These are phyloP conservation scores for Nicotiana paniculata DNA, from an alignment of 257 asterid species.

Conservation along the genomic window DNA sequence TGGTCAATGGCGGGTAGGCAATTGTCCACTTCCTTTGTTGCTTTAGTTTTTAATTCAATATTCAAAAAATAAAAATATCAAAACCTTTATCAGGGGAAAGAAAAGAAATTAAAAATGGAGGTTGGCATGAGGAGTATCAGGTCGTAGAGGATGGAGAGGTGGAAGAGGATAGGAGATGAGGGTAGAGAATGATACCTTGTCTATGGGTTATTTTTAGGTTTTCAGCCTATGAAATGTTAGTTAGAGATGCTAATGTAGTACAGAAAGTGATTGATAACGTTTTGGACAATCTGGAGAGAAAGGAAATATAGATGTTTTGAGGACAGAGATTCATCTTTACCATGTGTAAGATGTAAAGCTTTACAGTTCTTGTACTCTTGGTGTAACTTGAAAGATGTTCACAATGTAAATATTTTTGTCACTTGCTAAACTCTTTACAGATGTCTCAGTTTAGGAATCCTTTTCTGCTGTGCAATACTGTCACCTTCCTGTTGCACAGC, in stretches of 20 bases:
- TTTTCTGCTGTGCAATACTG: neutral
- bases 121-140: neutral
- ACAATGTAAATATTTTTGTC: neutral
- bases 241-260: no score
- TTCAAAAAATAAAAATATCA: no score
- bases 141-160: neutral
- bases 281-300: no score
- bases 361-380: no score
- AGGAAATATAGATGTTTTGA: no score
- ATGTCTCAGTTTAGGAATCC: neutral
- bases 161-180: neutral
- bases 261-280: no score
- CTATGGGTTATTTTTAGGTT: no score
- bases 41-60: neutral
- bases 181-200: neutral
- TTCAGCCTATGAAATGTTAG: no score
- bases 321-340: no score
- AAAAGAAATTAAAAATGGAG: neutral
- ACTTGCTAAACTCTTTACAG: neutral
- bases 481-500: neutral
- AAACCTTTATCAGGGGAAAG: neutral
- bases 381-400: no score
- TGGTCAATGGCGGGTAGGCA: conserved; percentile 77
- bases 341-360: no score
- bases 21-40: neutral